Conservation (phyloP, 2,329 filamentous ascomycete genomes). For the Aspergillus sp. region DNA sequence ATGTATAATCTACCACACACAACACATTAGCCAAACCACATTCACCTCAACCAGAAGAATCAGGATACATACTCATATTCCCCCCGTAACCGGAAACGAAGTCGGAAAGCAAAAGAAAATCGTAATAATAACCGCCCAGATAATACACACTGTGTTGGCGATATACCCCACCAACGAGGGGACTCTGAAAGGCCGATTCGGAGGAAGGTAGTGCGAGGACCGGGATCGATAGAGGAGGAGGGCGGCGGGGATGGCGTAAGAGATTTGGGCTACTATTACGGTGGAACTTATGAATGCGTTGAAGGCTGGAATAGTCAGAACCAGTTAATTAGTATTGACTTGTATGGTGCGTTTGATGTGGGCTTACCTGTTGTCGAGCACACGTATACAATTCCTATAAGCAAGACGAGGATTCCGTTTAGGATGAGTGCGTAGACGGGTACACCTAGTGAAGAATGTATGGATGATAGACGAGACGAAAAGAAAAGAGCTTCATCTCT, state of each 20-base stretch:
- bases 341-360: background rate
- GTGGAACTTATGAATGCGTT: constrained; percentile 19
- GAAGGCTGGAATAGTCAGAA: constrained; percentile 10
- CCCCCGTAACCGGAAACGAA: constrained; percentile 12
- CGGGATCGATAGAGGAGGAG: constrained; percentile 12
- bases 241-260: constrained; percentile 14
- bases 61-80: constrained; percentile 16
- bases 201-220: constrained; percentile 10
- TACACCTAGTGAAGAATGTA: constrained; percentile 8
- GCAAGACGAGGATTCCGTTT: constrained; percentile 10
- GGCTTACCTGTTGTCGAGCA: constrained; percentile 13
- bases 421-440: constrained; percentile 13
- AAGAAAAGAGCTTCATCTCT: constrained; percentile 27
- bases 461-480: constrained; percentile 11
- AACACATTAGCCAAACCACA: background rate
- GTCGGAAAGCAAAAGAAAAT: constrained; percentile 18
- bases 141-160: constrained; percentile 7
- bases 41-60: background rate
- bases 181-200: constrained; percentile 9
- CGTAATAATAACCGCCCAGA: constrained; percentile 15
- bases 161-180: constrained; percentile 11
- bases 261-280: constrained; percentile 18
- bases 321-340: background rate
- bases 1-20: constrained; percentile 12
- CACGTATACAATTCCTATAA: constrained; percentile 18